Percentiles rank a stretch among this genome's conserved stretches.
These are phyloP conservation scores for Colletotrichum higginsianum DNA, from an alignment of 2,329 filamentous ascomycete genomes.

Conservation along the genomic window DNA sequence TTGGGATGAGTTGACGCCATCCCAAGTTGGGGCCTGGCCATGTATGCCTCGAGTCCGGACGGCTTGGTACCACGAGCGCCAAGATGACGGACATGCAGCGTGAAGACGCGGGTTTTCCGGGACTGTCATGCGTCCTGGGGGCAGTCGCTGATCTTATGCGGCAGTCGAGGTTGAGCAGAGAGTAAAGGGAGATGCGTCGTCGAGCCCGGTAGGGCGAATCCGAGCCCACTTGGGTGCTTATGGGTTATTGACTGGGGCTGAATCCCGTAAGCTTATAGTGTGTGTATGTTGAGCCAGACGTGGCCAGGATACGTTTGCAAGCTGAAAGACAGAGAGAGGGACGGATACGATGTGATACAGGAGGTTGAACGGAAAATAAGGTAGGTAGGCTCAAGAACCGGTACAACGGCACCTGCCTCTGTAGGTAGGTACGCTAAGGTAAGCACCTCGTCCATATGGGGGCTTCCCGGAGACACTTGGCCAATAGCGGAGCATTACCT, in stretches of 20 bases:
- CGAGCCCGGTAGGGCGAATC: background rate
- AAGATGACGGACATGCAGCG: conserved; percentile 1
- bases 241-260: no score
- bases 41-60: background rate
- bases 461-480: no score
- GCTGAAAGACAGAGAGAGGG: conserved; percentile 3
- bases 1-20: conserved; percentile 36
- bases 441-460: no score
- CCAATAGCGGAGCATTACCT: no score
- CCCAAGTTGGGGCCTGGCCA: conserved; percentile 16
- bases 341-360: background rate
- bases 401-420: background rate
- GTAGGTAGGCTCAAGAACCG: conserved; percentile 13
- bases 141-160: background rate
- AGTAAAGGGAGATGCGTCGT: background rate
- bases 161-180: background rate
- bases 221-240: background rate
- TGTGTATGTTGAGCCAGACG: background rate
- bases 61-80: conserved; percentile 5
- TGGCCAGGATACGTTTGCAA: background rate
- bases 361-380: background rate
- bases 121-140: background rate
- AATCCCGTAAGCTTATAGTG: background rate
- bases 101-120: background rate
- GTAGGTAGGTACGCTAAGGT: no score